phyloP scores from a whole-genome alignment of 768 basidiomycete genomes.

The Candolleomyces eurysporus region DNA sequence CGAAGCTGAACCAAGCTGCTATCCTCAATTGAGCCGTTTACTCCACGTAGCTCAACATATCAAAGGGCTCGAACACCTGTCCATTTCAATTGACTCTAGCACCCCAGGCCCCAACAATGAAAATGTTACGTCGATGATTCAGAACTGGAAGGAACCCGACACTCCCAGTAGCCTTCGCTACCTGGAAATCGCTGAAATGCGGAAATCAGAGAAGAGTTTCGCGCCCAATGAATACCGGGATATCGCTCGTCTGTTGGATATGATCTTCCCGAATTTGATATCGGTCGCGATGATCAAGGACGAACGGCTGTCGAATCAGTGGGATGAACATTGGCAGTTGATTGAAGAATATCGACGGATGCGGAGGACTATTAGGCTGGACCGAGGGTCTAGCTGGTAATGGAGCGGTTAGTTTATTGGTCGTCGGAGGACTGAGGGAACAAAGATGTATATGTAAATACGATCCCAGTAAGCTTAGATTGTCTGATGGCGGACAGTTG shows the following conservation, averaged over 20 bases:
- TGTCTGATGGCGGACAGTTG: no score
- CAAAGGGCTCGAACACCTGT: no score
- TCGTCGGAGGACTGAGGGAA: not conserved
- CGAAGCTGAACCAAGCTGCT: no score
- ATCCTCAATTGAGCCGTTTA: no score
- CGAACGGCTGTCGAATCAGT: not conserved
- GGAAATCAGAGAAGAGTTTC: not conserved
- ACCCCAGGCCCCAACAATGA: not conserved
- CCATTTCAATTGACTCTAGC: not conserved
- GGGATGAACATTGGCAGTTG: conserved; percentile 1
- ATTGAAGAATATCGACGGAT: conserved; percentile 1
- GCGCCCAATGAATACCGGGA: not conserved
- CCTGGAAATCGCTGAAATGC: not conserved
- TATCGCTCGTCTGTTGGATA: not conserved
- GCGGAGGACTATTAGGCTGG: not conserved
- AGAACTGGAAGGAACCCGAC: not conserved
- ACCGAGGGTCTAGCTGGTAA: not conserved
- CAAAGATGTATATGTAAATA: no score
- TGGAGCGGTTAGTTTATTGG: not conserved
- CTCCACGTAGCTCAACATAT: no score
- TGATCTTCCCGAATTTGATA: not conserved
- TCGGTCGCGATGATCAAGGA: not conserved
- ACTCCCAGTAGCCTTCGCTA: not conserved
- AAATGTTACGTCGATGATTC: not conserved
- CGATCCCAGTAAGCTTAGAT: no score